Base-by-base conservation (phyloP, 192 early-diverging fungal genomes). In the Chytriomyces hyalinus region DNA sequence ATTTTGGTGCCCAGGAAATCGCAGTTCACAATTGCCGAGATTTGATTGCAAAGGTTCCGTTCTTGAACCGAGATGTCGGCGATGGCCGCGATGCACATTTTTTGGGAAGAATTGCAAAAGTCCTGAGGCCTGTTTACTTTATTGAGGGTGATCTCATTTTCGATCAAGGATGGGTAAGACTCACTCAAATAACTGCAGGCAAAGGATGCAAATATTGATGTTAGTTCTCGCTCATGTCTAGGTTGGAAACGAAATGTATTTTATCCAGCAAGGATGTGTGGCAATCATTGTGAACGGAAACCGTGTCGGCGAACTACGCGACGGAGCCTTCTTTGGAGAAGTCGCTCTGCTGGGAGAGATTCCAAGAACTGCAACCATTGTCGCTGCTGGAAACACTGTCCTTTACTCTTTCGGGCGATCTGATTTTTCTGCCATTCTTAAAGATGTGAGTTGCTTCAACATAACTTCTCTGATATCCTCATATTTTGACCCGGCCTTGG, bases 221-320 rank as follows among this genome's bases (percentile, higher is more conserved):
- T 0, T 4, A 1, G 36, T 4, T 36, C 36, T 36, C 22, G 8
- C n/a, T 20, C 53, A 73, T 9, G 36, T 61, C 4, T 15, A 86
- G 83, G 70, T 78, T 64, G 87, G 87, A 61, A 83, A 86, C 70
- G 78, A 81, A 24, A 88, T 88, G 87, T 88, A 82, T 69, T 88
- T 88, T 73, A 85, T 88, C 47, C 59, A 83, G 13, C 73, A 63
- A 61, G 87, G 87, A 3, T 59, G 59, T n/a, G 82, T 88, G 1
- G 81, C 82, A 13, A 79, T 87, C 59, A 78, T 83, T 17, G 81
- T 88, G 4, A 80, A 81, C 46, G 77, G 79, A 6, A 81, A 80
- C 6, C 48, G 57, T 47, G 77, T 82, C 24, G 84, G 79, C 62
- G 78, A 73, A 6, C 53, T 87, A 3, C n/a, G 57, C 49, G 70